Evolutionary conservation across 352 stramenopile species (phyloP).

Genomic region (Globisporangium perplexum): DNA sequence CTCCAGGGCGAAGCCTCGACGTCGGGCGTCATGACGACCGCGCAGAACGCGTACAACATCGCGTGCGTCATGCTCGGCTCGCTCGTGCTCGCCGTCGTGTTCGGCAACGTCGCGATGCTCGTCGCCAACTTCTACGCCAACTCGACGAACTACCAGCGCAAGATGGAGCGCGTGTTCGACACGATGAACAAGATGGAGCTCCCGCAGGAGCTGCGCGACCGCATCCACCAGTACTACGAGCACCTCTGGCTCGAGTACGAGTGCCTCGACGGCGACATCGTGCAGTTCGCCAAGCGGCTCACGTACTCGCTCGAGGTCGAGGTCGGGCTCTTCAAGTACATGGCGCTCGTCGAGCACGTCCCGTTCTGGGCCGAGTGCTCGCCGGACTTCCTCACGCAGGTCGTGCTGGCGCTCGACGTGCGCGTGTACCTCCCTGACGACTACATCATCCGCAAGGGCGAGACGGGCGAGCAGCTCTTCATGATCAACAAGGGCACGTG

Average conservation of each 20-base stretch:
- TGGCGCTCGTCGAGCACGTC: slow-evolving; percentile 44
- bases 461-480: slow-evolving; percentile 50
- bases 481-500: slow-evolving; percentile 54
- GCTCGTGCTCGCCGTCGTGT: slow-evolving; percentile 50
- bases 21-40: slow-evolving; percentile 16
- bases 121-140: slow-evolving; percentile 59
- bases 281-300: slow-evolving; percentile 45
- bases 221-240: slow-evolving; percentile 68
- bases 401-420: slow-evolving; percentile 37
- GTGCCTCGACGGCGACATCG: slow-evolving; percentile 46
- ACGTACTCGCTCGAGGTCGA: slow-evolving; percentile 49
- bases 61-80: slow-evolving; percentile 40
- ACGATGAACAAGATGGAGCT: slow-evolving; percentile 52
- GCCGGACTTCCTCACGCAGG: slow-evolving; percentile 48
- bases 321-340: slow-evolving; percentile 70
- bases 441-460: slow-evolving; percentile 45
- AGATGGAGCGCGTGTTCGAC: slow-evolving; percentile 56
- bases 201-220: slow-evolving; percentile 34
- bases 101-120: slow-evolving; percentile 52
- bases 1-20: slow-evolving; percentile 35
- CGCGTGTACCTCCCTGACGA: slow-evolving; percentile 58
- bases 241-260: slow-evolving; percentile 67
- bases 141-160: slow-evolving; percentile 47
- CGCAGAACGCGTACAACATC: slow-evolving; percentile 30
- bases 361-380: slow-evolving; percentile 27